These are phyloP conservation scores for Falciphora oryzae DNA, from an alignment of 2,329 filamentous ascomycete genomes.

Conservation along the genomic window DNA sequence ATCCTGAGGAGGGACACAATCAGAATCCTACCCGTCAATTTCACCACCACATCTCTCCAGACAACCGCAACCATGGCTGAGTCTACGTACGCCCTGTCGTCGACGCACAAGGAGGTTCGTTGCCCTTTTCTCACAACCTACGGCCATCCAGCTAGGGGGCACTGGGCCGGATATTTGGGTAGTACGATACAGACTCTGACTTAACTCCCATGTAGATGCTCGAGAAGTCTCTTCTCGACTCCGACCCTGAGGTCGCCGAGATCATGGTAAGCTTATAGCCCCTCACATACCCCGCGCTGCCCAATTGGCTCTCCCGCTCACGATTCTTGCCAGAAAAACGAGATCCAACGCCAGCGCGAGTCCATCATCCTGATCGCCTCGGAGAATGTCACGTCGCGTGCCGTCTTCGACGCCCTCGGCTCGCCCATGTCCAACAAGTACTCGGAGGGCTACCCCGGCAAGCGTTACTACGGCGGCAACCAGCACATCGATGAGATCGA, in stretches of 20 bases:
- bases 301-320: conserved; percentile 10
- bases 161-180: no score
- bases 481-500: conserved; percentile 98
- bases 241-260: conserved; percentile 87
- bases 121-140: background rate
- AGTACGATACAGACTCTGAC: background rate
- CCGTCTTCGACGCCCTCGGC: conserved; percentile 95
- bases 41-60: background rate
- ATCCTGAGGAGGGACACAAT: background rate
- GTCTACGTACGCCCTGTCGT: conserved; percentile 44
- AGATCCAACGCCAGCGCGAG: conserved; percentile 95
- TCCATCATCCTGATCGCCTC: conserved; percentile 98
- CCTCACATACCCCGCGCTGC: background rate
- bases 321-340: conserved; percentile 59
- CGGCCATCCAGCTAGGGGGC: background rate
- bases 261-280: conserved; percentile 71
- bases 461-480: conserved; percentile 98
- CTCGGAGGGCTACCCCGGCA: conserved; percentile 96
- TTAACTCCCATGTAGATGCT: conserved; percentile 61
- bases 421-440: conserved; percentile 98
- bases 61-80: conserved; percentile 8
- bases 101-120: conserved; percentile 49
- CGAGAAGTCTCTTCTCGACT: conserved; percentile 87
- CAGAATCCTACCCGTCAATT: background rate
- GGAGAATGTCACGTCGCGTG: conserved; percentile 97